These are phyloP conservation scores for Daphne laureola DNA, from an alignment of 441 rosid species.

Conservation along the genomic window DNA sequence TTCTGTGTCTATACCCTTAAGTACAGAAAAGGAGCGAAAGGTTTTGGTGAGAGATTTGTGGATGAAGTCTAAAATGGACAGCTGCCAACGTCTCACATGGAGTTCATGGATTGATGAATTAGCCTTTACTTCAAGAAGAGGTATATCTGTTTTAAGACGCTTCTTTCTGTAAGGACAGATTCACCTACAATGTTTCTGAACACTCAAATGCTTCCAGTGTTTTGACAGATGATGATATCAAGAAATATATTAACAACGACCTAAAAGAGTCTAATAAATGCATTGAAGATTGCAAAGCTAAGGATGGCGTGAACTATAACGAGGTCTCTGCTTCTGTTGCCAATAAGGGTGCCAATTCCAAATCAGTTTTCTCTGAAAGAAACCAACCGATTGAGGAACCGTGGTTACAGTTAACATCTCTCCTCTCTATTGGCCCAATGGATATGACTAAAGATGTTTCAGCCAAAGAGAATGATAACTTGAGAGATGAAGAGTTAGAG, in stretches of 20 bases:
- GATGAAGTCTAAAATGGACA: slow-evolving; percentile 35
- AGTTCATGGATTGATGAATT: slow-evolving; percentile 74
- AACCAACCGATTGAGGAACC: slow-evolving; percentile 91
- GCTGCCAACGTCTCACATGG: slow-evolving; percentile 42
- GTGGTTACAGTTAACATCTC: slow-evolving; percentile 49
- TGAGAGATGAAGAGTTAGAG: slow-evolving; percentile 20
- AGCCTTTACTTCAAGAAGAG: slow-evolving; percentile 32
- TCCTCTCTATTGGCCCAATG: slow-evolving; percentile 19
- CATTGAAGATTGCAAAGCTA: slow-evolving; percentile 25
- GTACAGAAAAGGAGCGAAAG: slow-evolving; percentile 30
- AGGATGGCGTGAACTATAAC: slow-evolving; percentile 26
- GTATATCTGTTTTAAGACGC: slow-evolving; percentile 35
- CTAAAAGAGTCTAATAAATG: slow-evolving; percentile 25
- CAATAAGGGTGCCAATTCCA: slow-evolving; percentile 21
- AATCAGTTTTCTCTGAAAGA: slow-evolving; percentile 30
- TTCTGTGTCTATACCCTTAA: slow-evolving; percentile 58
- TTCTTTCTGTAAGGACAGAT: slow-evolving; percentile 15
- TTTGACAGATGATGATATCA: slow-evolving; percentile 69
- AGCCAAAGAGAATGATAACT: slow-evolving; percentile 18
- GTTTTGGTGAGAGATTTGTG: slow-evolving; percentile 74
- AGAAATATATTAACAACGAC: slow-evolving; percentile 22
- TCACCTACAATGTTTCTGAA: slow-evolving; percentile 49
- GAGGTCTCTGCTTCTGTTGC: slow-evolving; percentile 21
- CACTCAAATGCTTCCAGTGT: slow-evolving; percentile 93
- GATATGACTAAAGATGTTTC: slow-evolving; percentile 24